Conservation (phyloP, 768 basidiomycete genomes). For the Pholiota conissans region DNA sequence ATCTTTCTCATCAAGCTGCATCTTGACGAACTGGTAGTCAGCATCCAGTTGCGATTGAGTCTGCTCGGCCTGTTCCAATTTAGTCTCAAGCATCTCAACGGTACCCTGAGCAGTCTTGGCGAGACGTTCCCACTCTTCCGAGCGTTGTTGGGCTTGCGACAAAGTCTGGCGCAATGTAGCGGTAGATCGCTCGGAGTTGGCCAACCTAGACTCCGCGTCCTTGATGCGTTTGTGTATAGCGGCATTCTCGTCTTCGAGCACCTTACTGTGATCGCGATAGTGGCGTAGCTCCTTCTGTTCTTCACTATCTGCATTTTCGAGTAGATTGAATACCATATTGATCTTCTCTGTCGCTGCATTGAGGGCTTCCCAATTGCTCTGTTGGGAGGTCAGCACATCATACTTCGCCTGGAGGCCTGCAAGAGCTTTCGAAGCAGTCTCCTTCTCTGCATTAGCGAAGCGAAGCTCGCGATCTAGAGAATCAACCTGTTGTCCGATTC, state of each 20-base stretch:
- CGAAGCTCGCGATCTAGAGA: constrained; percentile 58
- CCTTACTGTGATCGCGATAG: constrained; percentile 60
- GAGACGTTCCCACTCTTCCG: constrained; percentile 79
- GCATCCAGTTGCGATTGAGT: constrained; percentile 64
- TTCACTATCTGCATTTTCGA: constrained; percentile 66
- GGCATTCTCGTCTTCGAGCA: constrained; percentile 66
- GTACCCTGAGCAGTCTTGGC: constrained; percentile 70
- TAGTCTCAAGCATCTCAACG: constrained; percentile 57
- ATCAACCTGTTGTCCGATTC: constrained; percentile 46
- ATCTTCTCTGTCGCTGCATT: constrained; percentile 72
- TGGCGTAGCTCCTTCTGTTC: constrained; percentile 72
- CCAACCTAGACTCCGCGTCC: constrained; percentile 64
- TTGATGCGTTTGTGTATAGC: constrained; percentile 71
- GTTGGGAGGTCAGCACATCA: constrained; percentile 59
- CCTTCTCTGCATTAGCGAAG: constrained; percentile 63
- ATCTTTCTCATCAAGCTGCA: constrained; percentile 77
- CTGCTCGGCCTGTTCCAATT: constrained; percentile 69
- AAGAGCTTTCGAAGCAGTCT: constrained; percentile 51
- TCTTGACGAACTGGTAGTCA: constrained; percentile 64
- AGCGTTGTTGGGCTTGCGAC: constrained; percentile 72
- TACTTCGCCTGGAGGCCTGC: constrained; percentile 57
- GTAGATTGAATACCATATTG: constrained; percentile 58
- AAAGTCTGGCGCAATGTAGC: constrained; percentile 61
- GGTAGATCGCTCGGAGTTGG: constrained; percentile 62
- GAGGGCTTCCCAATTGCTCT: constrained; percentile 79